phyloP scores from a whole-genome alignment of 2,329 filamentous ascomycete genomes.

The Xylariaceae sp. region DNA sequence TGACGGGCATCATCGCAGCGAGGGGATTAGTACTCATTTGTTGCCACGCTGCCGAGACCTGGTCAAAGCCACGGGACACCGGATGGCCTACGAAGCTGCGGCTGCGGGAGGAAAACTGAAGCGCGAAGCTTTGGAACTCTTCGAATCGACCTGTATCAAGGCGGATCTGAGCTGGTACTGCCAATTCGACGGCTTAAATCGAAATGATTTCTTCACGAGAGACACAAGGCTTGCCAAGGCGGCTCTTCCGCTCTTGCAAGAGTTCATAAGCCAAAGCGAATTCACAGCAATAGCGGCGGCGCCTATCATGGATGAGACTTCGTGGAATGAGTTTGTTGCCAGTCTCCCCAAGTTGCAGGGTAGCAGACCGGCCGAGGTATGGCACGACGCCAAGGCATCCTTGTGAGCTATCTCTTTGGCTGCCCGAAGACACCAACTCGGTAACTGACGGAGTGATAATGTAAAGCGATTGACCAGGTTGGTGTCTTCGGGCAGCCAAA shows the following conservation, averaged over 20 bases:
- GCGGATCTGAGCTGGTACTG: constrained; percentile 20
- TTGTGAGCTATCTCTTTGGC: too few relatives aligned
- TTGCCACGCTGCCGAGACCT: constrained; percentile 28
- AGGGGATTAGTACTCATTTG: constrained; percentile 23
- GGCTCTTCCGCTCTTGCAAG: constrained; percentile 7
- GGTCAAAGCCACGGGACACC: constrained; percentile 28
- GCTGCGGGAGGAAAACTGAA: constrained; percentile 3
- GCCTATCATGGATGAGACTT: constrained; percentile 14
- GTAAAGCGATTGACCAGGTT: too few relatives aligned
- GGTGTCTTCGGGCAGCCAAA: too few relatives aligned
- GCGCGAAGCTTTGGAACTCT: constrained; percentile 12
- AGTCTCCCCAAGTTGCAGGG: constrained; percentile 4
- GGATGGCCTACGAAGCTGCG: constrained; percentile 32
- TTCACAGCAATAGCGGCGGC: neutral
- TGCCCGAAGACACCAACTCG: too few relatives aligned
- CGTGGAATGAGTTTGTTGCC: constrained; percentile 13
- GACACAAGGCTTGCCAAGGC: constrained; percentile 3
- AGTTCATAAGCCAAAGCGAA: constrained; percentile 5
- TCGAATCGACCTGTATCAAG: constrained; percentile 17
- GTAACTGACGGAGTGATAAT: too few relatives aligned
- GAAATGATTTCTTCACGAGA: constrained; percentile 8
- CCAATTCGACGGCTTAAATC: constrained; percentile 7
- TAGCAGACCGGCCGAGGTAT: too few relatives aligned
- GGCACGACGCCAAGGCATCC: too few relatives aligned
- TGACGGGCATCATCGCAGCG: constrained; percentile 17